Evolutionary conservation across 225 moss, liverwort and hornwort genomes (phyloP).

Genomic region (Thuidium tamariscinum): DNA sequence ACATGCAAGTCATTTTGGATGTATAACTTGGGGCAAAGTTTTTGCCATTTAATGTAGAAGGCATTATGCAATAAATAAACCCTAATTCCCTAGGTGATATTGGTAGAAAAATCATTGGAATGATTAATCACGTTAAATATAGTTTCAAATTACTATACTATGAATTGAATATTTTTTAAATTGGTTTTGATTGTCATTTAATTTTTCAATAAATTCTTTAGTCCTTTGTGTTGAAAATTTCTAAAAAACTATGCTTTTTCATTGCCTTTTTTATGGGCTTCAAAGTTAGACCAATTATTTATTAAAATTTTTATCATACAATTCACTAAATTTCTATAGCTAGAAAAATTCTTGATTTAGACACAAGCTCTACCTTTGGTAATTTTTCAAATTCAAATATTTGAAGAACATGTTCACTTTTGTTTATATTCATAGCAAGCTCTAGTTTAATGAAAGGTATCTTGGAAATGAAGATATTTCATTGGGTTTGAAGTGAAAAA

Average conservation of each 20-base stretch:
- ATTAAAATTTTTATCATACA: neutral
- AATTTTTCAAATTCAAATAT: neutral
- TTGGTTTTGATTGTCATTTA: neutral
- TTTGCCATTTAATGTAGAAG: fast-evolving
- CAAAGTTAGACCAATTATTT: neutral
- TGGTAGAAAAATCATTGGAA: neutral
- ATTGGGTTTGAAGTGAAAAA: neutral
- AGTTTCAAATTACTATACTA: neutral
- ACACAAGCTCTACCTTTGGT: neutral
- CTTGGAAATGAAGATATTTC: neutral
- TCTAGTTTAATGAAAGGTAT: neutral
- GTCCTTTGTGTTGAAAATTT: too few species aligned
- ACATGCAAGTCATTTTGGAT: neutral
- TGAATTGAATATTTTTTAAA: neutral
- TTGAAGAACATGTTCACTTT: neutral
- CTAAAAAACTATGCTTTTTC: neutral
- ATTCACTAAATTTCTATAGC: neutral
- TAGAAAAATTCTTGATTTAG: neutral
- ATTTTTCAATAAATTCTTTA: too few species aligned
- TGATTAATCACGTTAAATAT: neutral
- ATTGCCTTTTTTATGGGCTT: neutral
- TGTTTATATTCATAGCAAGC: neutral
- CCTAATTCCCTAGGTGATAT: fast-evolving
- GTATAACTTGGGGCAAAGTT: neutral
- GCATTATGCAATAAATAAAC: neutral